Conservation (phyloP, 352 stramenopile genomes). For the Phytophthora pini region DNA sequence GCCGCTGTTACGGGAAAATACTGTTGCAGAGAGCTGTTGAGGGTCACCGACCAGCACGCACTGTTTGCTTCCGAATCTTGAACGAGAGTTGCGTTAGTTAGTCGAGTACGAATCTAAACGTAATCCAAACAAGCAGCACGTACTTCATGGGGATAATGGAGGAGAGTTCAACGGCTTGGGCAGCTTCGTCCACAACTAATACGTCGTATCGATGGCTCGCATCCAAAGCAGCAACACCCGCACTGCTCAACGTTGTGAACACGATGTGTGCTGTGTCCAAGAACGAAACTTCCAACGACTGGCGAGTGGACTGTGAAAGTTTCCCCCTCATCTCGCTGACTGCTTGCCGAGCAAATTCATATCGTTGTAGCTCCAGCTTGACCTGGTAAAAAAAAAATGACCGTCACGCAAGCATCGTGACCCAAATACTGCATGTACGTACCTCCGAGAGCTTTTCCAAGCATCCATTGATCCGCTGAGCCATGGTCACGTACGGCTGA, state of each 20-base stretch:
- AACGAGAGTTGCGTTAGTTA: constrained; percentile 6
- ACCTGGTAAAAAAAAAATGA: constrained; percentile 42
- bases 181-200: constrained; percentile 88
- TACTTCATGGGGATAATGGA: constrained; percentile 93
- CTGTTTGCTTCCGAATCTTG: constrained; percentile 87
- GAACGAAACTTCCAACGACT: constrained; percentile 87
- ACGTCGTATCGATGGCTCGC: constrained; percentile 82
- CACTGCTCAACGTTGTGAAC: constrained; percentile 93
- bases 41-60: constrained; percentile 94
- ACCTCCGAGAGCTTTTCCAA: constrained; percentile 80
- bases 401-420: not conserved
- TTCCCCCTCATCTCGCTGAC: constrained; percentile 70
- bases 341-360: constrained; percentile 75
- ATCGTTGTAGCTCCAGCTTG: constrained; percentile 85
- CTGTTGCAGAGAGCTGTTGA: constrained; percentile 93
- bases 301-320: constrained; percentile 66
- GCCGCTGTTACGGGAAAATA: constrained; percentile 89
- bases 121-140: constrained; percentile 15
- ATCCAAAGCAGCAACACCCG: constrained; percentile 82
- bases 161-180: constrained; percentile 86
- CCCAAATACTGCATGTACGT: constrained; percentile 15
- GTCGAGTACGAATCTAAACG: constrained; percentile 6
- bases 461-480: constrained; percentile 83
- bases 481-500: constrained; percentile 68
- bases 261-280: constrained; percentile 92